phyloP scores from a whole-genome alignment of 768 basidiomycete species.

The Goffeauzyma gilvescens region DNA sequence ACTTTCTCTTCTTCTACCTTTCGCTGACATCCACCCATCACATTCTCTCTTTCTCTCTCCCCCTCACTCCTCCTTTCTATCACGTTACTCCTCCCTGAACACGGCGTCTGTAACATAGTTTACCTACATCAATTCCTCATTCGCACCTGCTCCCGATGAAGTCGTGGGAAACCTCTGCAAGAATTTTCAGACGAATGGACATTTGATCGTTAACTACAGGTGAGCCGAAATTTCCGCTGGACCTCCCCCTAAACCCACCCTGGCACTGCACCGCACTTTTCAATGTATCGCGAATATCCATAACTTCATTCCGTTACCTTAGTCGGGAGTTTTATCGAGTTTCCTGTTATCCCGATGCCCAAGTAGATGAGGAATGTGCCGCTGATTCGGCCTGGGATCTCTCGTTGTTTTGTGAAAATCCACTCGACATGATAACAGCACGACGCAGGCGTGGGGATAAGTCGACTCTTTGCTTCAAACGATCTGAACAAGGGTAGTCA shows the following conservation, averaged over 20 bases:
- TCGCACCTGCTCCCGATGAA: slow-evolving; percentile 67
- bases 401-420: background rate
- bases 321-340: too few species aligned
- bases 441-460: slow-evolving; percentile 49
- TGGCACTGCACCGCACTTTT: too few species aligned
- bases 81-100: background rate
- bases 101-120: slow-evolving; percentile 18
- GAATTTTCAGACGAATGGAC: slow-evolving; percentile 74
- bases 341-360: too few species aligned
- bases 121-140: slow-evolving; percentile 51
- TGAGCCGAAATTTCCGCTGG: too few species aligned
- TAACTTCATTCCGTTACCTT: slow-evolving; percentile 1
- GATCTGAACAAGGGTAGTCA: too few species aligned
- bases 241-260: too few species aligned
- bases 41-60: slow-evolving; percentile 1
- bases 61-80: background rate
- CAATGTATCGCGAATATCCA: too few species aligned
- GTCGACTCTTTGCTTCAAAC: too few species aligned
- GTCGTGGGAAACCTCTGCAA: slow-evolving; percentile 60
- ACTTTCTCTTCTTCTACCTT: too few species aligned
- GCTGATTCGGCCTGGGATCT: background rate
- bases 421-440: slow-evolving; percentile 32
- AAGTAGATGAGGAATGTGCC: background rate
- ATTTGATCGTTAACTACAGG: slow-evolving; percentile 86
- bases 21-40: too few species aligned